These are phyloP conservation scores for Thelephora aurantiotincta DNA, from an alignment of 768 basidiomycete genomes.

Conservation along the genomic window DNA sequence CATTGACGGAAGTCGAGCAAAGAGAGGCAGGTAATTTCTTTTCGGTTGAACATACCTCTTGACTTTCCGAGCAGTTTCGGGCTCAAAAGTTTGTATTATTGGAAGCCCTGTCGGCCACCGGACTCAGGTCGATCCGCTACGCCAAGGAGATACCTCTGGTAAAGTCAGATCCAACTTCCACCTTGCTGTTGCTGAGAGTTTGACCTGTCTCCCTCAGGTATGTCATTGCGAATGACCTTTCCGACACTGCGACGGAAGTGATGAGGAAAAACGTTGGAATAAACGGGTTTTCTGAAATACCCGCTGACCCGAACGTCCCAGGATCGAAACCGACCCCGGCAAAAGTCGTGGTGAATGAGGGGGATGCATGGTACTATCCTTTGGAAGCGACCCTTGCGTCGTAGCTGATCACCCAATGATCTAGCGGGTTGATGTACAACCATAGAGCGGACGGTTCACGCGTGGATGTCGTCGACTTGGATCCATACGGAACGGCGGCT, in stretches of 20 bases:
- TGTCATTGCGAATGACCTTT: constrained; percentile 91
- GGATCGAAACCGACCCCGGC: constrained; percentile 16
- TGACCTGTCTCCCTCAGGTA: constrained; percentile 32
- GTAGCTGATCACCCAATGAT: not conserved
- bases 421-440: constrained; percentile 78
- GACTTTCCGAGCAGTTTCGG: constrained; percentile 25
- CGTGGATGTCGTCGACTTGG: constrained; percentile 93
- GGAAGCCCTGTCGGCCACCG: constrained; percentile 93
- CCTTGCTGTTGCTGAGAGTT: not conserved
- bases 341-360: constrained; percentile 76
- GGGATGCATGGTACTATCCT: constrained; percentile 74
- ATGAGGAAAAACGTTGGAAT: constrained; percentile 78
- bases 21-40: constrained; percentile 5
- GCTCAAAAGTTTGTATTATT: constrained; percentile 65
- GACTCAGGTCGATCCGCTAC: constrained; percentile 90
- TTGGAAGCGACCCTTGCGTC: no score
- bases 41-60: not conserved
- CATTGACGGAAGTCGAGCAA: constrained; percentile 1
- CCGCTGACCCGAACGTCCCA: constrained; percentile 3
- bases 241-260: constrained; percentile 64
- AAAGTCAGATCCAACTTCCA: constrained; percentile 32
- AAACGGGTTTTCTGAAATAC: constrained; percentile 48
- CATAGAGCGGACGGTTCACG: constrained; percentile 60
- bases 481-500: constrained; percentile 94
- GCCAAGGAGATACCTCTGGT: constrained; percentile 91